Percentiles rank a stretch among this genome's conserved stretches.
Evolutionary conservation across 345 rosid species (phyloP).

Genomic region (Zanthoxylum bungeanum): DNA sequence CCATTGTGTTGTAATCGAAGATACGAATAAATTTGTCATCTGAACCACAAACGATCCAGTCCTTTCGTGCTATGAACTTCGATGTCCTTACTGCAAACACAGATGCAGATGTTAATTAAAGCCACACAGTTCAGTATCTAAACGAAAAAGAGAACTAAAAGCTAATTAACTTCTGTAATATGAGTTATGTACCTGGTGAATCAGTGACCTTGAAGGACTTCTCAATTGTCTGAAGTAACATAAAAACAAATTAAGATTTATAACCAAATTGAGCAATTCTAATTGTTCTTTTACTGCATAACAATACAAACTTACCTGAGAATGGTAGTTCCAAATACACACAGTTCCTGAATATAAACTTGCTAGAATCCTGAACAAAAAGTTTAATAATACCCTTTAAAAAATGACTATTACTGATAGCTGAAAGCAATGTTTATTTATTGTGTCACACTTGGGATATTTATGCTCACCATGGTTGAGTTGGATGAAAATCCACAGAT

Average conservation of each 20-base stretch:
- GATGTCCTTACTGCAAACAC: slow-evolving; percentile 84
- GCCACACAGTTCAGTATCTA: background rate
- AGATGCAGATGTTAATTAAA: slow-evolving; percentile 11
- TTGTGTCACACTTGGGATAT: background rate
- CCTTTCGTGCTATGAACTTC: slow-evolving; percentile 78
- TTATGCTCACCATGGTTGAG: slow-evolving; percentile 61
- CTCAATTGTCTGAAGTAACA: slow-evolving; percentile 57
- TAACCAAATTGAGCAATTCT: too few species aligned
- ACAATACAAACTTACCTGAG: slow-evolving; percentile 58
- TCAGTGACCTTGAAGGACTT: slow-evolving; percentile 89
- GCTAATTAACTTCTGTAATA: background rate
- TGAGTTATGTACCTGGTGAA: slow-evolving; percentile 62
- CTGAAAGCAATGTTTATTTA: background rate
- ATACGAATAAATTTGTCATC: slow-evolving; percentile 93
- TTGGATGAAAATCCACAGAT: slow-evolving; percentile 66
- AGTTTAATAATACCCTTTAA: background rate
- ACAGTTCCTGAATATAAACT: slow-evolving; percentile 70
- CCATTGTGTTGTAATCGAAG: slow-evolving; percentile 91
- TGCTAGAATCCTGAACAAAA: slow-evolving; percentile 52
- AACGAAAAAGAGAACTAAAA: slow-evolving; percentile 11
- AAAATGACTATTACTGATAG: background rate
- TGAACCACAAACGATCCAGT: slow-evolving; percentile 97
- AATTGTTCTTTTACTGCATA: background rate
- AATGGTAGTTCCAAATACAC: slow-evolving; percentile 74
- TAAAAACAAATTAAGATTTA: background rate